These are phyloP conservation scores for Coelastrella sp. DNA, from an alignment of 139 green algal genomes.

Conservation along the genomic window DNA sequence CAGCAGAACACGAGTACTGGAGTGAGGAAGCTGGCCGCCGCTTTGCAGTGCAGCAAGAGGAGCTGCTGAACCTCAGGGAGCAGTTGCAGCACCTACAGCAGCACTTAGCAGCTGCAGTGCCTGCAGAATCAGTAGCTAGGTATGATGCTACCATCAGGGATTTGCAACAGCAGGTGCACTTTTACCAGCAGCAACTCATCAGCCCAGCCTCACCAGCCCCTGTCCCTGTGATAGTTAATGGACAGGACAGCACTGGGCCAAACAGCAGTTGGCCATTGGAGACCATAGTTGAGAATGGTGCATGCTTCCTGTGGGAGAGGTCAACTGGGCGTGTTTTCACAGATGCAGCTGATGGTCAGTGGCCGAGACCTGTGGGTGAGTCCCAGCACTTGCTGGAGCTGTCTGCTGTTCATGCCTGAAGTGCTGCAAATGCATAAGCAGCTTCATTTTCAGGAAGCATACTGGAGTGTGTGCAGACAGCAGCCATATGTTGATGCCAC, in stretches of 20 bases:
- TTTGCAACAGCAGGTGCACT: conserved; percentile 61
- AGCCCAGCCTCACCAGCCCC: neutral
- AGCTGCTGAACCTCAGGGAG: conserved; percentile 70
- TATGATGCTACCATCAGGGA: conserved; percentile 59
- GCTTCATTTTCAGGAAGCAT: too few relatives aligned
- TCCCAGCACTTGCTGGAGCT: neutral
- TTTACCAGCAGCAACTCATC: conserved; percentile 58
- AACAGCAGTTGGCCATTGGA: conserved; percentile 63
- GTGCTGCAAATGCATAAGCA: too few relatives aligned
- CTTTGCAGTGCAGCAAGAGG: conserved; percentile 77
- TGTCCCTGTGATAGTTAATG: neutral
- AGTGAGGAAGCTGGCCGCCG: conserved; percentile 64
- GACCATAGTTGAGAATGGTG: conserved; percentile 56
- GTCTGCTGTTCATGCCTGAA: neutral
- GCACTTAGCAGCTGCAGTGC: conserved; percentile 46
- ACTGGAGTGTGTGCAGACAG: too few relatives aligned
- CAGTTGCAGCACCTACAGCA: conserved; percentile 54
- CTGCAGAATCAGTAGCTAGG: conserved; percentile 10
- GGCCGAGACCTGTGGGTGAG: conserved; percentile 61
- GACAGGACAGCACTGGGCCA: neutral
- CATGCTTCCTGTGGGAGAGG: conserved; percentile 63
- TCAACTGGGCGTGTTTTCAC: conserved; percentile 63
- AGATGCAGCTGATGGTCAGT: conserved; percentile 51
- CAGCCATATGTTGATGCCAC: too few relatives aligned
- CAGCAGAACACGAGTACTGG: conserved; percentile 68